Evolutionary conservation across 805 yeast genomes (phyloP).

Genomic region (Grigorovia transvaalensis): DNA sequence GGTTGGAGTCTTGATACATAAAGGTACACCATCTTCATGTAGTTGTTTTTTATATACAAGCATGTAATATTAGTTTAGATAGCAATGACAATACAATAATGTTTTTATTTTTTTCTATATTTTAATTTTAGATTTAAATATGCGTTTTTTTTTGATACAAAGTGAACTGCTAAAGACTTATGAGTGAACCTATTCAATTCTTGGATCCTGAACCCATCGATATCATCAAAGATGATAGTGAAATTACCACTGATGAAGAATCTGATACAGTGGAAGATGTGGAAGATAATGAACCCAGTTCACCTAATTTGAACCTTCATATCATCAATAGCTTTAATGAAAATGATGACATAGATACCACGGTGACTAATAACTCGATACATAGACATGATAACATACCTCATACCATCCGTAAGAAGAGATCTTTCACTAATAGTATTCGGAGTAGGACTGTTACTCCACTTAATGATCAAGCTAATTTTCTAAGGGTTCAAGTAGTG

Average conservation of each 20-base stretch:
- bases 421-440: background rate
- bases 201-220: background rate
- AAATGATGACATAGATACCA: background rate
- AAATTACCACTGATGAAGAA: background rate
- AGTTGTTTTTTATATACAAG: background rate
- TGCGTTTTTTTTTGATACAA: too few species aligned
- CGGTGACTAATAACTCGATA: background rate
- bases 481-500: slow-evolving; percentile 12
- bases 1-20: too few species aligned
- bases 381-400: background rate
- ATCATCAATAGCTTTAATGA: background rate
- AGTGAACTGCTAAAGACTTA: background rate
- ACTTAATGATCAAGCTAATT: slow-evolving; percentile 8
- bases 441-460: slow-evolving; percentile 4
- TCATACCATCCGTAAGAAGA: background rate
- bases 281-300: background rate
- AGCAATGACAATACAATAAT: too few species aligned
- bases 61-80: background rate
- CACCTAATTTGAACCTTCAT: background rate
- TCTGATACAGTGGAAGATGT: background rate
- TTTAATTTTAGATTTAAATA: too few species aligned
- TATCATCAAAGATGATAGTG: background rate
- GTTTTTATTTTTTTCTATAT: background rate
- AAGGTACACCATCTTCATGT: background rate
- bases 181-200: background rate